Evolutionary conservation across 306 rosid genomes (phyloP).

Genomic region (Acacia crassicarpa): DNA sequence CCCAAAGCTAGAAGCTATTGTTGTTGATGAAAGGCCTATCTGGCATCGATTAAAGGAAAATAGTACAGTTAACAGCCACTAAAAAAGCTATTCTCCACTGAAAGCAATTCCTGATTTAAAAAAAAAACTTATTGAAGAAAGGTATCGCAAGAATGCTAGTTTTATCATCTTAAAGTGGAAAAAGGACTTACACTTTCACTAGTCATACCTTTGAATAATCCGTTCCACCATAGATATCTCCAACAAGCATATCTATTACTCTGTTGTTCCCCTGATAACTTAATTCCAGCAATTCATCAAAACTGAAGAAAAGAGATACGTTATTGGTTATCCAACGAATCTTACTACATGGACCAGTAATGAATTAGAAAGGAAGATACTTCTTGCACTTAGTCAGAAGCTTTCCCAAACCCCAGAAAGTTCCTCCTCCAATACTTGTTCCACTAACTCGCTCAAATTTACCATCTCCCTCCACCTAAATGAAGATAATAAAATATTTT

Average conservation of each 20-base stretch:
- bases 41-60: constrained; percentile 41
- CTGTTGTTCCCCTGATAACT: constrained; percentile 89
- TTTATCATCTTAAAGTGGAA: constrained; percentile 19
- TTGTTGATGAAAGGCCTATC: constrained; percentile 83
- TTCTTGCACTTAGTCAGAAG: constrained; percentile 87
- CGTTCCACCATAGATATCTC: constrained; percentile 92
- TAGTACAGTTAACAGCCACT: constrained; percentile 23
- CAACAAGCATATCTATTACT: constrained; percentile 93
- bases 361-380: constrained; percentile 39
- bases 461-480: constrained; percentile 89
- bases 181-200: constrained; percentile 22
- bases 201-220: constrained; percentile 79
- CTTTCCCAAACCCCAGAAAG: constrained; percentile 98
- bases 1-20: constrained; percentile 98
- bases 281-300: constrained; percentile 90
- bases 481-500: constrained; percentile 29
- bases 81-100: constrained; percentile 10
- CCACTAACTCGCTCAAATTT: constrained; percentile 95
- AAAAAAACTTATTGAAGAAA: background rate
- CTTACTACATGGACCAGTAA: constrained; percentile 12
- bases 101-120: constrained; percentile 15
- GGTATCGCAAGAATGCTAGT: background rate
- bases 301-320: constrained; percentile 54
- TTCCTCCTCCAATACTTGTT: constrained; percentile 95
- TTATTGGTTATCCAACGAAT: constrained; percentile 16